Percentiles rank a stretch among this genome's conserved stretches.
Conservation (phyloP, 2,329 filamentous ascomycete species). For the Sporothrix brasiliensis region DNA sequence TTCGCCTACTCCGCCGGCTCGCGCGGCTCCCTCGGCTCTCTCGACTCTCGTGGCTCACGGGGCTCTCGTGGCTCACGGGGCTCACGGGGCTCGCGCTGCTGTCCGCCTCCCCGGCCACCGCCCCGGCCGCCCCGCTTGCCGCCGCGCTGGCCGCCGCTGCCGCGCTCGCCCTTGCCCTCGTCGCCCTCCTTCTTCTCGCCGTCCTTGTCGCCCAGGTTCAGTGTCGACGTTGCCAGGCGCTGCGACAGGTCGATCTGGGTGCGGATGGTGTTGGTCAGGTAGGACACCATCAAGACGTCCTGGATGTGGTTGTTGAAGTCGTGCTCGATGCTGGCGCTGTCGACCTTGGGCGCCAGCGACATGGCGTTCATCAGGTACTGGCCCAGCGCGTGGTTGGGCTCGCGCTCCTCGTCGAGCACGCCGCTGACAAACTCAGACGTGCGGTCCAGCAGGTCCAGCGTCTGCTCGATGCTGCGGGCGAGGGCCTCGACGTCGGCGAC, state of each 20-base stretch:
- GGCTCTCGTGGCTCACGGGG: constrained; percentile 48
- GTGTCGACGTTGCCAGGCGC: constrained; percentile 79
- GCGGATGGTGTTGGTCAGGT: constrained; percentile 97
- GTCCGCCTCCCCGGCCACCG: constrained; percentile 53
- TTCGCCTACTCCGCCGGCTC: constrained; percentile 43
- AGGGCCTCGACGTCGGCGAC: constrained; percentile 88
- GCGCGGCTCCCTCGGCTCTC: constrained; percentile 44
- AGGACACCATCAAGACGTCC: constrained; percentile 96
- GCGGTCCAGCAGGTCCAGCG: constrained; percentile 84
- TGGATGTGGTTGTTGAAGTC: constrained; percentile 99
- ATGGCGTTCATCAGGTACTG: constrained; percentile 95
- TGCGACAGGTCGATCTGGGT: constrained; percentile 99
- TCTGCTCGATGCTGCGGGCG: constrained; percentile 82
- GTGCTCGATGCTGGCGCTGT: constrained; percentile 84
- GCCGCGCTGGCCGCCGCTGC: constrained; percentile 52
- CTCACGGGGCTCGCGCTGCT: constrained; percentile 54
- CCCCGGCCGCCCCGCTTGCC: constrained; percentile 44
- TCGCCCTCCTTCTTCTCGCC: constrained; percentile 45
- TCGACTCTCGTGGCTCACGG: constrained; percentile 48
- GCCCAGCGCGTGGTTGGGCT: constrained; percentile 86
- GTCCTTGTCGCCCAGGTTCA: constrained; percentile 54
- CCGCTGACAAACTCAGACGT: constrained; percentile 90
- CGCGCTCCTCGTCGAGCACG: constrained; percentile 89
- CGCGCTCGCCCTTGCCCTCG: constrained; percentile 50
- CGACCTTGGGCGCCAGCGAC: constrained; percentile 91